These are phyloP conservation scores for Hypholoma sublateritium DNA, from an alignment of 768 basidiomycete species.

Conservation along the genomic window DNA sequence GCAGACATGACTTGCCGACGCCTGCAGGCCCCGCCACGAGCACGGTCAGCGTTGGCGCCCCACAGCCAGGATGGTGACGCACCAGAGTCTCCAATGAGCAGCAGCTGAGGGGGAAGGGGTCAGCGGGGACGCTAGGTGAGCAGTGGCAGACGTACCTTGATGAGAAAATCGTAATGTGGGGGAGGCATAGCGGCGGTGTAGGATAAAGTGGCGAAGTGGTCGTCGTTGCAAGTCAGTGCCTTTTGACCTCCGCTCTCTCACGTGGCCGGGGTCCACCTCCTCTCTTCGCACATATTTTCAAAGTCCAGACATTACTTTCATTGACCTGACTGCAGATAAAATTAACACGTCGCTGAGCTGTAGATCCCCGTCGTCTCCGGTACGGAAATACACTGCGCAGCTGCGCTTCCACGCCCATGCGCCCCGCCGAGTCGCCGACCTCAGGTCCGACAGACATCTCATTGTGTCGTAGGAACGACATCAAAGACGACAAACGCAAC, in stretches of 20 bases:
- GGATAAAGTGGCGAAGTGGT: background rate
- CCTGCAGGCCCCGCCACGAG: slow-evolving; percentile 40
- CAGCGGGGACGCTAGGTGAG: slow-evolving; percentile 1
- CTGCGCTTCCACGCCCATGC: no score
- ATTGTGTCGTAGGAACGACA: no score
- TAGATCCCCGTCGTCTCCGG: no score
- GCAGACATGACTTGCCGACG: slow-evolving; percentile 96
- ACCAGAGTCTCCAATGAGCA: slow-evolving; percentile 97
- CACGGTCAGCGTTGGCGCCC: slow-evolving; percentile 1
- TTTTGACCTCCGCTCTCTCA: background rate
- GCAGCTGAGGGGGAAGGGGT: slow-evolving; percentile 58
- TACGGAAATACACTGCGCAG: no score
- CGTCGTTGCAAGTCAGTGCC: background rate
- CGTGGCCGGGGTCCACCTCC: background rate
- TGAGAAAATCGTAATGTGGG: slow-evolving; percentile 96
- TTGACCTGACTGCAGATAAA: no score
- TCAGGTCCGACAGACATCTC: no score
- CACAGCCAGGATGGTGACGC: slow-evolving; percentile 13
- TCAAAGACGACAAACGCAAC: no score
- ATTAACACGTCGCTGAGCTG: no score
- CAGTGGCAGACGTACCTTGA: slow-evolving; percentile 60
- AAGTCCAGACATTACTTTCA: no score
- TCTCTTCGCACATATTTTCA: no score
- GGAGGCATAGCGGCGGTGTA: slow-evolving; percentile 61
- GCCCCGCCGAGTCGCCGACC: no score